Conservation (phyloP, 257 asterid species). For the Solanum acaule region DNA sequence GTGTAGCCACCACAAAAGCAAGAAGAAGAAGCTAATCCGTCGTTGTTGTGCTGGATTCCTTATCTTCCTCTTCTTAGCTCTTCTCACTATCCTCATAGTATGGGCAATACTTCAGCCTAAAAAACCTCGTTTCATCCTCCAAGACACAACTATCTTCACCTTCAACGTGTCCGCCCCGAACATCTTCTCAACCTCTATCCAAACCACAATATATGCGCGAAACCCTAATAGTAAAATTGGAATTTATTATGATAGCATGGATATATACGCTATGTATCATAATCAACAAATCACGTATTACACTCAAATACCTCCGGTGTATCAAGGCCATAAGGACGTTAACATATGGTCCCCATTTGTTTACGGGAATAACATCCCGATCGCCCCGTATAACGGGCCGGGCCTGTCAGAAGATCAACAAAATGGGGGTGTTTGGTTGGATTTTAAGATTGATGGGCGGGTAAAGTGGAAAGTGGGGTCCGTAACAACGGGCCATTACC, state of each 20-base stretch:
- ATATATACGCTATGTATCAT: constrained; percentile 47
- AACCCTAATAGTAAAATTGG: constrained; percentile 69
- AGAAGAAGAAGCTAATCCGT: constrained; percentile 12
- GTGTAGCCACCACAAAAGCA: constrained; percentile 65
- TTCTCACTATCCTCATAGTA: constrained; percentile 37
- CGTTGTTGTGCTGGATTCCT: constrained; percentile 29
- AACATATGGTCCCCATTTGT: constrained; percentile 85
- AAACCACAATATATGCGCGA: constrained; percentile 67
- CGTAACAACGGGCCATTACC: constrained; percentile 52
- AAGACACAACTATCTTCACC: constrained; percentile 86
- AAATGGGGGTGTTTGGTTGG: constrained; percentile 41
- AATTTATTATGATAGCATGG: constrained; percentile 49
- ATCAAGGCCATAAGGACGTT: constrained; percentile 71
- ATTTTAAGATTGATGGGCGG: constrained; percentile 54
- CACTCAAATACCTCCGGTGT: constrained; percentile 58
- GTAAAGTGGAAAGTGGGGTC: constrained; percentile 69
- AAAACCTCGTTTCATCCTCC: constrained; percentile 74
- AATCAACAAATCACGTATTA: constrained; percentile 70
- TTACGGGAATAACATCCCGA: constrained; percentile 53
- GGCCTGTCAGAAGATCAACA: constrained; percentile 39
- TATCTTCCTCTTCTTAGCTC: constrained; percentile 35
- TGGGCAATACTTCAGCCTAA: constrained; percentile 85
- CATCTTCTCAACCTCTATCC: constrained; percentile 66
- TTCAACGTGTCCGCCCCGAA: constrained; percentile 73
- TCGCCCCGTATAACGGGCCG: constrained; percentile 71